phyloP scores from a whole-genome alignment of 108 stramenopile species.

The Pseudonitzschia delicatissima region DNA sequence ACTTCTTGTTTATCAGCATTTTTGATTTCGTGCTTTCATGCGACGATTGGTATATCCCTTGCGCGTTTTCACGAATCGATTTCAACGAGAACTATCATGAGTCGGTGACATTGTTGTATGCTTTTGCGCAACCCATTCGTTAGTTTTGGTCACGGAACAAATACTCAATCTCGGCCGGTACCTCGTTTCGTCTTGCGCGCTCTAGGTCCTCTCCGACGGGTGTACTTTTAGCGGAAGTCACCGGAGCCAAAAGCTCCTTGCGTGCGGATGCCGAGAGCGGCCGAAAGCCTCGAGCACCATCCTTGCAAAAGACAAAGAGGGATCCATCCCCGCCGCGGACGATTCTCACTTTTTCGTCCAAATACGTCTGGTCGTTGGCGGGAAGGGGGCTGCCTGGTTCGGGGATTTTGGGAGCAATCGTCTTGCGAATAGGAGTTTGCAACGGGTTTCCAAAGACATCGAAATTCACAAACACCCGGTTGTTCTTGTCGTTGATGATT shows the following conservation, averaged over 20 bases:
- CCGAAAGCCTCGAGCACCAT: constrained; percentile 29
- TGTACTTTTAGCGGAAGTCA: not conserved
- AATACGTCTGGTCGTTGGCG: constrained; percentile 29
- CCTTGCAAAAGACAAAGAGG: constrained; percentile 11
- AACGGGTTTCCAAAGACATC: constrained; percentile 2
- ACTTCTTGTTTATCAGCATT: too few relatives aligned
- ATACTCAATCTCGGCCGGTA: constrained; percentile 7
- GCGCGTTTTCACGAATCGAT: too few relatives aligned
- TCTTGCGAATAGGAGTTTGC: constrained; percentile 1
- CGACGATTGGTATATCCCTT: too few relatives aligned
- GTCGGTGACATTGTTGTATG: too few relatives aligned
- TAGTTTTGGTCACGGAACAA: not conserved
- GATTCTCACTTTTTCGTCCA: constrained; percentile 33
- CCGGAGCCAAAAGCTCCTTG: not conserved
- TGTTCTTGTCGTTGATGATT: constrained; percentile 1
- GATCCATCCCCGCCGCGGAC: constrained; percentile 27
- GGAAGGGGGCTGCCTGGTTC: not conserved
- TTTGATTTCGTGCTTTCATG: too few relatives aligned
- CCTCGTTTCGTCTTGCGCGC: not conserved
- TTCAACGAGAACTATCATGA: too few relatives aligned
- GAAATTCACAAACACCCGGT: constrained; percentile 11
- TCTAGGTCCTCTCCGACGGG: not conserved
- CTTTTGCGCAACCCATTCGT: too few relatives aligned
- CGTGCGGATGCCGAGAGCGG: not conserved
- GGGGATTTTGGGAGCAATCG: not conserved